These are phyloP conservation scores for Kernera saxatilis DNA, from an alignment of 345 rosid species.

Conservation along the genomic window DNA sequence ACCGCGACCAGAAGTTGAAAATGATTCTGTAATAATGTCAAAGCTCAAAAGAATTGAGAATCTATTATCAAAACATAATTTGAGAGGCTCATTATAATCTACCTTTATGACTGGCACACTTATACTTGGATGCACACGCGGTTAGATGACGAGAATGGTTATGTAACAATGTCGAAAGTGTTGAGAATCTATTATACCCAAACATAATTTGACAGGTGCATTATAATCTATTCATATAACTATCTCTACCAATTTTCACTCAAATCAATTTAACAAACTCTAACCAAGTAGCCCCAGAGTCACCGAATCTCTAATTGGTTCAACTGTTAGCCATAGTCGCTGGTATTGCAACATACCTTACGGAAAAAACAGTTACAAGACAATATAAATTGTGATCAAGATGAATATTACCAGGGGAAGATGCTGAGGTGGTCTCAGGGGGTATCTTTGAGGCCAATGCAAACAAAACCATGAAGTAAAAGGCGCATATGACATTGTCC, in stretches of 20 bases:
- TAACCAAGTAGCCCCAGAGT: not conserved
- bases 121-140: not conserved
- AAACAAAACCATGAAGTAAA: conserved; percentile 59
- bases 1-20: not conserved
- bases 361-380: not conserved
- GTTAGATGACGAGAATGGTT: not conserved
- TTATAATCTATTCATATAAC: not conserved
- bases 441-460: conserved; percentile 64
- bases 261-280: not conserved
- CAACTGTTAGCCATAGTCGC: not conserved
- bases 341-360: not conserved
- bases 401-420: conserved; percentile 37
- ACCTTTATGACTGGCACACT: not conserved
- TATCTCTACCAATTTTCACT: not conserved
- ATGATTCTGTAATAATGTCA: not conserved
- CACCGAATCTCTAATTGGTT: not conserved
- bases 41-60: not conserved
- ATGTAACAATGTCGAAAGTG: not conserved
- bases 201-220: not conserved
- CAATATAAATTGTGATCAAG: not conserved
- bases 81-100: not conserved
- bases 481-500: conserved; percentile 70
- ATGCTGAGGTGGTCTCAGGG: conserved; percentile 47
- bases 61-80: not conserved
- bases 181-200: not conserved